Percentiles rank a stretch among this genome's conserved stretches.
These are phyloP conservation scores for Cenchrus purpureus DNA, from an alignment of 176 grass and related monocot genomes.

Conservation along the genomic window DNA sequence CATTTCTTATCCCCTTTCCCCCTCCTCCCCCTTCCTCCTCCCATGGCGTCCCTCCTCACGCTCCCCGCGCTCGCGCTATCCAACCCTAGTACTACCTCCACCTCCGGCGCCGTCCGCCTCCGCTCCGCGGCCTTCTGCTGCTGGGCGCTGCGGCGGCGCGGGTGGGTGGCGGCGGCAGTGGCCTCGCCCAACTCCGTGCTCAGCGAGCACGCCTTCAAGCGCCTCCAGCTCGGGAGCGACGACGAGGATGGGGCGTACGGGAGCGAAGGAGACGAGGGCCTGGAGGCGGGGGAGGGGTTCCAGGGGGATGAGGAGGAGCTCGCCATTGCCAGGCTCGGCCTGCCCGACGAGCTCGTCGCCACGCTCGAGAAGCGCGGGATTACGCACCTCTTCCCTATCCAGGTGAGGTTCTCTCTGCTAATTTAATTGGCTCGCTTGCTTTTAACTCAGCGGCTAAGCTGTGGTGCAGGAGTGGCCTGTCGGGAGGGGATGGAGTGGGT, in stretches of 20 bases:
- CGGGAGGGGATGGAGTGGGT: not conserved
- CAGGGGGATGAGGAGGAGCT: slow-evolving; percentile 64
- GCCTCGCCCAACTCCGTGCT: slow-evolving; percentile 83
- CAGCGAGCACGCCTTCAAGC: slow-evolving; percentile 94
- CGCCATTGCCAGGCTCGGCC: slow-evolving; percentile 70
- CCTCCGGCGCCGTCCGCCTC: slow-evolving; percentile 20
- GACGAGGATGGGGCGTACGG: slow-evolving; percentile 42
- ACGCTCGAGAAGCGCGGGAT: slow-evolving; percentile 88
- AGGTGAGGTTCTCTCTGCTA: slow-evolving; percentile 45
- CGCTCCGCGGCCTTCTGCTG: slow-evolving; percentile 41
- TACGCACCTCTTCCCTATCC: slow-evolving; percentile 92
- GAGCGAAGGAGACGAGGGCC: slow-evolving; percentile 45
- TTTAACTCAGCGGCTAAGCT: not conserved
- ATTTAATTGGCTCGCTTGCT: not conserved
- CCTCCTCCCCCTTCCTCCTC: no score
- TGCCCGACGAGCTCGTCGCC: slow-evolving; percentile 71
- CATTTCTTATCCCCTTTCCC: slow-evolving; percentile 46
- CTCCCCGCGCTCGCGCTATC: slow-evolving; percentile 70
- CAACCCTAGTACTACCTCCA: slow-evolving; percentile 27
- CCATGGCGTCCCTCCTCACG: slow-evolving; percentile 70
- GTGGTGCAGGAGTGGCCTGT: not conserved
- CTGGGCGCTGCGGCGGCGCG: slow-evolving; percentile 43
- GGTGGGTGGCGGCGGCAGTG: slow-evolving; percentile 54
- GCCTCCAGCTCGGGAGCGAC: slow-evolving; percentile 56
- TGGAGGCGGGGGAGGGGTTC: slow-evolving; percentile 27